These are phyloP conservation scores for Linum trigynum DNA, from an alignment of 345 rosid species.

Conservation along the genomic window DNA sequence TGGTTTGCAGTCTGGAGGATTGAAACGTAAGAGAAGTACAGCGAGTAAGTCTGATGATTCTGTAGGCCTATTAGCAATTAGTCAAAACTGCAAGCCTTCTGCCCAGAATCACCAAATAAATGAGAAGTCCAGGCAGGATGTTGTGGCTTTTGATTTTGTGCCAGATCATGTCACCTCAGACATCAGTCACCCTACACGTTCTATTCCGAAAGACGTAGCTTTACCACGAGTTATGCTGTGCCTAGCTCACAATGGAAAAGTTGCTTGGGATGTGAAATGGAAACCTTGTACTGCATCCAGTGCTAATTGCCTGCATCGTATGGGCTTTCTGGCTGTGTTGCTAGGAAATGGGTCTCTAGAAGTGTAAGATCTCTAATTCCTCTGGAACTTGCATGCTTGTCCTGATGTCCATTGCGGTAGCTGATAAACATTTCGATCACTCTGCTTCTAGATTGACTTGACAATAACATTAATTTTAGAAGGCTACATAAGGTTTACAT, in stretches of 20 bases:
- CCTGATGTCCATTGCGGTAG: not conserved
- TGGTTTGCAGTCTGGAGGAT: constrained; percentile 18
- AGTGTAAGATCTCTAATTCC: constrained; percentile 53
- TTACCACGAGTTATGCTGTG: constrained; percentile 72
- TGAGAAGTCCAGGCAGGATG: constrained; percentile 18
- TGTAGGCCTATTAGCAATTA: constrained; percentile 11
- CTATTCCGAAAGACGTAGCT: constrained; percentile 36
- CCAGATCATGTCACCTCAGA: constrained; percentile 19
- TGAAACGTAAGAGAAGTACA: constrained; percentile 17
- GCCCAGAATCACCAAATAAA: constrained; percentile 17
- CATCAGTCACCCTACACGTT: constrained; percentile 15
- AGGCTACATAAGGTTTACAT: no score
- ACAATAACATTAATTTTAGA: no score
- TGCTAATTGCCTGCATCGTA: constrained; percentile 40
- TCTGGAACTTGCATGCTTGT: not conserved
- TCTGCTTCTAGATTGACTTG: no score
- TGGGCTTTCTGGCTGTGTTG: constrained; percentile 91
- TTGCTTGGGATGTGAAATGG: constrained; percentile 94
- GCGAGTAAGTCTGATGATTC: constrained; percentile 13
- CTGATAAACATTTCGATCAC: no score
- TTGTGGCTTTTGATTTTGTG: constrained; percentile 14
- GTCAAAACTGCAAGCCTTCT: constrained; percentile 21
- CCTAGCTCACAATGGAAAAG: constrained; percentile 87
- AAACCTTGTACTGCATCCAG: constrained; percentile 36
- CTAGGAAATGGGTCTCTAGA: constrained; percentile 89